phyloP scores from a whole-genome alignment of 192 early-diverging fungal species.

The Chytriomyces sp. region DNA sequence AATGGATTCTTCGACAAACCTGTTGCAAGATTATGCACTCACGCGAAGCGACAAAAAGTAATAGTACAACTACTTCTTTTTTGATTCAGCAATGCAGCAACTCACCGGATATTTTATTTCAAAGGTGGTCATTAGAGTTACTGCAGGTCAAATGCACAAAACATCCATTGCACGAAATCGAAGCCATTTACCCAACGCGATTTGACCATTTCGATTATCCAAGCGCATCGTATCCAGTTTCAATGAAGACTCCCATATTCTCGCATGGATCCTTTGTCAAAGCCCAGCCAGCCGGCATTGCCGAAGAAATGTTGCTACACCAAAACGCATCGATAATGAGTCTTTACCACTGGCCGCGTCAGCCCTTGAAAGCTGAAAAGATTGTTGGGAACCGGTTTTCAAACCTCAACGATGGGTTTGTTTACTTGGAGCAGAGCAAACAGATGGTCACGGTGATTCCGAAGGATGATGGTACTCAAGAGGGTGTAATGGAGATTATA shows the following conservation, averaged over 20 bases:
- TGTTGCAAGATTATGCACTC: background rate
- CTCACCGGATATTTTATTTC: background rate
- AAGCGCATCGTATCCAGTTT: background rate
- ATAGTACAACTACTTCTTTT: background rate
- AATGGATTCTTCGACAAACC: background rate
- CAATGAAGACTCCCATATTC: background rate
- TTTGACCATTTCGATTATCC: slow-evolving; percentile 34
- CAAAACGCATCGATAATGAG: background rate
- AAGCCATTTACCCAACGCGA: background rate
- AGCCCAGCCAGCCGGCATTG: background rate
- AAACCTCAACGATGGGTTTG: background rate
- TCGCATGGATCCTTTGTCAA: slow-evolving; percentile 15
- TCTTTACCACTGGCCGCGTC: slow-evolving; percentile 14
- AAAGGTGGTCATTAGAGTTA: background rate
- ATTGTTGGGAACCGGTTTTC: background rate
- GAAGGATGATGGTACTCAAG: slow-evolving; percentile 16
- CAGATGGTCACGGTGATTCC: slow-evolving; percentile 23
- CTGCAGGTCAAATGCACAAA: background rate
- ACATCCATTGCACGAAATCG: background rate
- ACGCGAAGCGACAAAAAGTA: background rate
- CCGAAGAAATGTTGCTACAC: background rate
- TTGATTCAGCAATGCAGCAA: background rate
- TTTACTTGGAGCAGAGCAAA: slow-evolving; percentile 23
- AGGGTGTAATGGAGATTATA: slow-evolving; percentile 30
- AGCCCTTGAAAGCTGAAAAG: background rate